These are phyloP conservation scores for Botryotinia convoluta DNA, from an alignment of 2,329 filamentous ascomycete species.

Conservation along the genomic window DNA sequence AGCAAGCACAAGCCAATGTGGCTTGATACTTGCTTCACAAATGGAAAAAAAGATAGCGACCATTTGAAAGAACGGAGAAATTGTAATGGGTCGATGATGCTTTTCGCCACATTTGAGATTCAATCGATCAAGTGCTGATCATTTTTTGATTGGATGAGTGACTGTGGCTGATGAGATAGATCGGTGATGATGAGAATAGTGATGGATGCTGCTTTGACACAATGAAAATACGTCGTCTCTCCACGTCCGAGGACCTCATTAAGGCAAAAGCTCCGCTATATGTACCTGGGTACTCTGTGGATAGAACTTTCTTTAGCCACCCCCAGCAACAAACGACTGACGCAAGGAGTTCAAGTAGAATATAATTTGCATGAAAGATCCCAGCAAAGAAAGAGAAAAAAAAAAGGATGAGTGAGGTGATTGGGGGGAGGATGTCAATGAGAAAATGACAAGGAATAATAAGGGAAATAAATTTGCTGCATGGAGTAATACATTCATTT, in stretches of 20 bases:
- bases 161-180: background rate
- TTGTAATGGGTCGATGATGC: background rate
- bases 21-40: background rate
- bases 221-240: background rate
- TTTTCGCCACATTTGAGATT: background rate
- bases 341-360: background rate
- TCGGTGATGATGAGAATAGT: background rate
- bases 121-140: background rate
- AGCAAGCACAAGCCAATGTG: background rate
- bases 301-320: constrained; percentile 7
- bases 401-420: background rate
- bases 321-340: background rate
- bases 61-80: background rate
- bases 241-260: constrained; percentile 4
- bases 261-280: background rate
- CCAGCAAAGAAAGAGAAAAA: background rate
- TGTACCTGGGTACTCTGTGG: background rate
- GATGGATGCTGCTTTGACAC: background rate
- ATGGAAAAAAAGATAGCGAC: background rate
- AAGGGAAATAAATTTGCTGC: background rate
- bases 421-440: background rate
- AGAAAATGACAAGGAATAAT: background rate
- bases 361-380: constrained; percentile 6
- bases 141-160: background rate
- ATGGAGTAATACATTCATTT: background rate